Evolutionary conservation across 345 rosid genomes (phyloP).

Genomic region (Linum lewisii): DNA sequence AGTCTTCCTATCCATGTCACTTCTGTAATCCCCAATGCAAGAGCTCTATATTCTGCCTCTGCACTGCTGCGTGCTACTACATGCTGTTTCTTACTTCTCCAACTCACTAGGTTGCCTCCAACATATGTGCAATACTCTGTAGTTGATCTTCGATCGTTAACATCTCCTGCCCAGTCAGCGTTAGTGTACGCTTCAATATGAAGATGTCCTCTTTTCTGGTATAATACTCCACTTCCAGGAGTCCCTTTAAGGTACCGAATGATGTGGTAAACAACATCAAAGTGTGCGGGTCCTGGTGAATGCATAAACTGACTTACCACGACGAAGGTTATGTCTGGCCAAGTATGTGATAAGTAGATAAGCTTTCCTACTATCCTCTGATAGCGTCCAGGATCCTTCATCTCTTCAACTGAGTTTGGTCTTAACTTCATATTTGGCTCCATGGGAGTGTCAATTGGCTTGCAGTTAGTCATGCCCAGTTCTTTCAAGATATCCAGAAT

Average conservation of each 20-base stretch:
- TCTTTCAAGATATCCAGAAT: too few species aligned
- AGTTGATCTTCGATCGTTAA: neutral
- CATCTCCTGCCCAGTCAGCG: too few species aligned
- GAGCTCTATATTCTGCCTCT: neutral
- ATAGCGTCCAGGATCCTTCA: too few species aligned
- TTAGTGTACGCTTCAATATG: too few species aligned
- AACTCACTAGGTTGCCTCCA: conserved; percentile 3
- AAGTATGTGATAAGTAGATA: too few species aligned
- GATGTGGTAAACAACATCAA: neutral
- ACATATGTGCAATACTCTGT: neutral
- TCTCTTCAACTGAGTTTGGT: too few species aligned
- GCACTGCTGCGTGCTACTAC: neutral
- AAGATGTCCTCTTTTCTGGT: neutral
- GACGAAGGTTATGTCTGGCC: neutral
- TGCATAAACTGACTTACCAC: neutral
- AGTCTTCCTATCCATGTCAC: neutral
- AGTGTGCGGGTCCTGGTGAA: neutral
- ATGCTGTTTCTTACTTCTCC: neutral
- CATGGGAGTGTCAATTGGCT: too few species aligned
- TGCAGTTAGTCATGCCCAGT: too few species aligned
- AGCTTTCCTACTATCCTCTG: too few species aligned
- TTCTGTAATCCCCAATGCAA: neutral
- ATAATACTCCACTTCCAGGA: neutral
- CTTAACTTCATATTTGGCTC: too few species aligned
- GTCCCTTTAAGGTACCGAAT: neutral